phyloP scores from a whole-genome alignment of 331 rosid species.

The Erythrophleum ivorense region DNA sequence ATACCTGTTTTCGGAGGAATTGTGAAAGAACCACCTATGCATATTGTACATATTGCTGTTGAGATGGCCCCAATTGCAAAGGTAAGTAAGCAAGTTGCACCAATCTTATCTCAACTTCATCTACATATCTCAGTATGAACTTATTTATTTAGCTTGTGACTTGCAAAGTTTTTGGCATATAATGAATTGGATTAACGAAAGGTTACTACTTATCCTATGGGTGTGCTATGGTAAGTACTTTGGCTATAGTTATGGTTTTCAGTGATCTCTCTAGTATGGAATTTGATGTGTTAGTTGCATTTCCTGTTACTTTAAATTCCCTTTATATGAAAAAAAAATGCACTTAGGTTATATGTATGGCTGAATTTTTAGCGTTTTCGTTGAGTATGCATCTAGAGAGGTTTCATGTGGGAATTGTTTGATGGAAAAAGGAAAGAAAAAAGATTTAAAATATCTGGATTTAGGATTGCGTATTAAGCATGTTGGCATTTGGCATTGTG shows the following conservation, averaged over 20 bases:
- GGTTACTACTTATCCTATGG: background rate
- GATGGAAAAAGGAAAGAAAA: background rate
- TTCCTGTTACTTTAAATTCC: conserved; percentile 16
- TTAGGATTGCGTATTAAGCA: background rate
- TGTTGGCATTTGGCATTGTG: background rate
- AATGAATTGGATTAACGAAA: background rate
- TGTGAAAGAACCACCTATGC: conserved; percentile 75
- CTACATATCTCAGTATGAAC: background rate
- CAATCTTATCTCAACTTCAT: conserved; percentile 12
- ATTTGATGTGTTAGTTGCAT: background rate
- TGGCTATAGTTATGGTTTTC: conserved; percentile 5
- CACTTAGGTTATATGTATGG: background rate
- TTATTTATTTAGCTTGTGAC: conserved; percentile 15
- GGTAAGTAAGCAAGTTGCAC: conserved; percentile 49
- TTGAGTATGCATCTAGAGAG: conserved; percentile 8
- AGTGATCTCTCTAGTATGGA: background rate
- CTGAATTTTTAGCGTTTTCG: background rate
- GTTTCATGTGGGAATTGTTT: conserved; percentile 17
- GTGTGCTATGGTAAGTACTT: background rate
- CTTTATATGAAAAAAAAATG: background rate
- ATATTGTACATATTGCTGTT: conserved; percentile 76
- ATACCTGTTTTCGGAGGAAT: conserved; percentile 68
- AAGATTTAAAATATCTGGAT: background rate
- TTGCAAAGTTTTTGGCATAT: background rate
- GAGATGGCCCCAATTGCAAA: conserved; percentile 97